Conservation (phyloP, 345 rosid species). For the Bruguiera sexangula region DNA sequence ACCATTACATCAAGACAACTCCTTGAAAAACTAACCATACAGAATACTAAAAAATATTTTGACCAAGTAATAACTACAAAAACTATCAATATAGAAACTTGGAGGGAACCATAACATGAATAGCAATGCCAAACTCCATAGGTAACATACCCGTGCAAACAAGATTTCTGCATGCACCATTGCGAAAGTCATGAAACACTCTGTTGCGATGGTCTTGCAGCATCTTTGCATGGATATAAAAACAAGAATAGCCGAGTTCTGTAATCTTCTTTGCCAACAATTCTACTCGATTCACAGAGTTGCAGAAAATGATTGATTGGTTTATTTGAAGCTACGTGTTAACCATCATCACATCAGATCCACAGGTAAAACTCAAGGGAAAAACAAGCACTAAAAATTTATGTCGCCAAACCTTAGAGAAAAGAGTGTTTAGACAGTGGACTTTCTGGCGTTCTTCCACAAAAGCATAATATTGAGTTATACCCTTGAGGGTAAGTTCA, state of each 20-base stretch:
- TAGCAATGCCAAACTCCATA: no score
- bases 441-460: constrained; percentile 99
- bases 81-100: no score
- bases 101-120: no score
- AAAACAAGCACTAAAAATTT: not conserved
- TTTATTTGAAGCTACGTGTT: constrained; percentile 91
- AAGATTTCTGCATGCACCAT: constrained; percentile 99
- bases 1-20: no score
- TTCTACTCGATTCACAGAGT: constrained; percentile 97
- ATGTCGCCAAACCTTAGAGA: constrained; percentile 74
- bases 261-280: constrained; percentile 98
- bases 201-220: constrained; percentile 99
- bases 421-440: constrained; percentile 97
- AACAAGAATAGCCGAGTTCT: constrained; percentile 98
- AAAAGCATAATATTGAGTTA: constrained; percentile 94
- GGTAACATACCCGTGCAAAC: constrained; percentile 85
- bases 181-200: constrained; percentile 99
- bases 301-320: constrained; percentile 97
- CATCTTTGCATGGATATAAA: constrained; percentile 98
- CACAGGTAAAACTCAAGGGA: not conserved
- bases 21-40: no score
- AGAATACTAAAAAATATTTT: no score
- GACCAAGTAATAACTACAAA: no score
- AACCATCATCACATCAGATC: constrained; percentile 15
- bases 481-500: constrained; percentile 96